Evolutionary conservation across 2,329 filamentous ascomycete genomes (phyloP), one percentile per base, ranked within the genome.

Genomic region (Periconia digitata): DNA sequence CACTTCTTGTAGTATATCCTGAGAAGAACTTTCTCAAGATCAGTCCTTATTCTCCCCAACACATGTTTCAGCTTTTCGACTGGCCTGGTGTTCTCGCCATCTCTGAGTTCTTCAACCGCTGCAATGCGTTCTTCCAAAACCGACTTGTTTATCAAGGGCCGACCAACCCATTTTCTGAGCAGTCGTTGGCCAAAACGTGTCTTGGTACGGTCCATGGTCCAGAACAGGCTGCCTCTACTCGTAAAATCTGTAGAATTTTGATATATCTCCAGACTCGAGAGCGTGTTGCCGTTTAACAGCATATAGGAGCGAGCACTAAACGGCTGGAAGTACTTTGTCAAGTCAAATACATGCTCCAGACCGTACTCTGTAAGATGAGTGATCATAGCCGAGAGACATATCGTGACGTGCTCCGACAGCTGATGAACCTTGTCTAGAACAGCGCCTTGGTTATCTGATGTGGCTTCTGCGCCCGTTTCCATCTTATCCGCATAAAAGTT

Each of bases 1-100:
- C 92, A 97, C 74, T 95, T 96, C 42, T 92, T 91, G 72, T 99
- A 99, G 76, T 97, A 99, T 50, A 99, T 95, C 38, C 94, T 84
- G 62, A 97, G 92, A 39, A 99, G 77, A 52, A 89, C 94, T 59
- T 94, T 91, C 72, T 99, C 94, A 6, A 99, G 82, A 65, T 99
- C 94, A 6, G 82, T 85, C 65, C 81, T 90, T 52, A 87, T 85
- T 50, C 80, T 86, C 21, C 79, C 76, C 1, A 99, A 79, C 8
- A 97, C 74, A 17, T 76, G 79, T 54, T 85, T 87, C 2, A 97
- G 72, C 53, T 87, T 86, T 59, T 95, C 89, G 3, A 92, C 85
- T 16, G 82, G 79, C 8, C 79, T 72, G 0, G 84, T 85, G 36
- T 84, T 85, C 40, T 85, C 79, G 42, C 85, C 82, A 39, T 87